A percentile compares a stretch with the other conserved stretches of the same genome.
phyloP scores from a whole-genome alignment of 2,329 filamentous ascomycete species.

The Aureobasidium sp. region DNA sequence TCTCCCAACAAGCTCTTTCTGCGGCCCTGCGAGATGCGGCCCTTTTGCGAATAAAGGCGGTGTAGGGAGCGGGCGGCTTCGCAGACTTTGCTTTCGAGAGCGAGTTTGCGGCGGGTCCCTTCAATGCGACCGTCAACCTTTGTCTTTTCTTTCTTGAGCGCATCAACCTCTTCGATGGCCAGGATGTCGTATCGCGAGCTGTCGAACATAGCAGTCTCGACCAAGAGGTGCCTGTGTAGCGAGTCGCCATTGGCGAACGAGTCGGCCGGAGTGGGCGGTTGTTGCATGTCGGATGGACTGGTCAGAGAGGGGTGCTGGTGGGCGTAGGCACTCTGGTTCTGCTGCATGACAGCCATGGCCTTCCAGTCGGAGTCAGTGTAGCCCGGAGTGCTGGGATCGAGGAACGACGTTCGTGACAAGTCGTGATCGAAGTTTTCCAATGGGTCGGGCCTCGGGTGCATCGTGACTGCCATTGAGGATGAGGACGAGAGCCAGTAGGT shows the following conservation, averaged over 20 bases:
- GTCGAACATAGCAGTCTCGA: constrained; percentile 87
- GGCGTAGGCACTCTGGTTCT: background rate
- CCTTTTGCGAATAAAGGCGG: constrained; percentile 64
- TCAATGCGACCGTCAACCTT: constrained; percentile 70
- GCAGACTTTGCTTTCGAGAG: constrained; percentile 86
- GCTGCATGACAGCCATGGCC: constrained; percentile 7
- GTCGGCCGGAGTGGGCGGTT: constrained; percentile 7
- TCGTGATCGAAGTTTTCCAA: constrained; percentile 4
- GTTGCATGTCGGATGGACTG: background rate
- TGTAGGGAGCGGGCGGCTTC: constrained; percentile 86
- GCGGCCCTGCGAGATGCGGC: constrained; percentile 41
- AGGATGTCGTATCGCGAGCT: constrained; percentile 79
- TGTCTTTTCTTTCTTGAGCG: constrained; percentile 78
- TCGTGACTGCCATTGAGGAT: background rate
- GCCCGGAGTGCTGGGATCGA: constrained; percentile 13
- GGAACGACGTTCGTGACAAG: background rate
- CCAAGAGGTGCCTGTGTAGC: constrained; percentile 81
- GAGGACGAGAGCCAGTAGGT: background rate
- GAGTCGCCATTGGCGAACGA: constrained; percentile 37
- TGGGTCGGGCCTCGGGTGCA: constrained; percentile 1
- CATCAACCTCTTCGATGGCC: constrained; percentile 85
- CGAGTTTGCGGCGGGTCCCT: constrained; percentile 72
- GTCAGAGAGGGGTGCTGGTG: background rate
- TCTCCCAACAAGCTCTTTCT: constrained; percentile 41
- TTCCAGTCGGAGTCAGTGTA: constrained; percentile 14